Evolutionary conservation across 148 eudicot species (phyloP), one percentile per base, ranked within the genome.

Genomic region (Drosera capensis): DNA sequence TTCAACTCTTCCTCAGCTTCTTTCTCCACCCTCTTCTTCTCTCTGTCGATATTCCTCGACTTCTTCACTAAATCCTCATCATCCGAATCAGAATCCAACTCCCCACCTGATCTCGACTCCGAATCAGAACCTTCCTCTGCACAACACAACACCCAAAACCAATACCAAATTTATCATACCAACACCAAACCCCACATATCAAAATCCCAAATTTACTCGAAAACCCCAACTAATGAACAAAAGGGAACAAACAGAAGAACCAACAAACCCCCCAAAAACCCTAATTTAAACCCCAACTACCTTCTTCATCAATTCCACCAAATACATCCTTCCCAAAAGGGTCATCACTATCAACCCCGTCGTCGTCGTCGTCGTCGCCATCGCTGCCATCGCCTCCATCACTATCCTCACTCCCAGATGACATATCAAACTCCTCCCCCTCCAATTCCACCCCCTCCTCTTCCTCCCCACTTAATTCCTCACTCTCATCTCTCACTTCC

Each of bases 291-390:
- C 13, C 7, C 25, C 2, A 2, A 4, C 14, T 22, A 47, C 60
- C 73, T 48, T 38, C 43, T 9, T 57, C 85, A 7, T 67, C 81
- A 64, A 71, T 60, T 58, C 73, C 82, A 46, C 56, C 63, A 29
- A 80, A 68, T 24, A 85, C 69, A 55, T 85, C 86, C 55, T 68
- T 75, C 0, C 61, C 55, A 51, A 71, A 57, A 0, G 71, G 70
- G 14, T 71, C 75, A 52, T 79, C 86, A 13, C 34, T 34, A 5
- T 40, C 46, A 7, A 38, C 55, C 16, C 26, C 43, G 7, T 42
- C 64, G 34, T 51, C 57, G 14, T 44, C 58, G 26, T 61, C 76
- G 12, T 68, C 78, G 20, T 40, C 43, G 7, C 31, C 64, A 43
- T 51, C 57, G 14, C 40, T 53, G 26, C 63, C 76, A n/a, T 68